These are phyloP conservation scores for Candida tropicalis DNA, from an alignment of 1,139 yeast species.

Conservation along the genomic window DNA sequence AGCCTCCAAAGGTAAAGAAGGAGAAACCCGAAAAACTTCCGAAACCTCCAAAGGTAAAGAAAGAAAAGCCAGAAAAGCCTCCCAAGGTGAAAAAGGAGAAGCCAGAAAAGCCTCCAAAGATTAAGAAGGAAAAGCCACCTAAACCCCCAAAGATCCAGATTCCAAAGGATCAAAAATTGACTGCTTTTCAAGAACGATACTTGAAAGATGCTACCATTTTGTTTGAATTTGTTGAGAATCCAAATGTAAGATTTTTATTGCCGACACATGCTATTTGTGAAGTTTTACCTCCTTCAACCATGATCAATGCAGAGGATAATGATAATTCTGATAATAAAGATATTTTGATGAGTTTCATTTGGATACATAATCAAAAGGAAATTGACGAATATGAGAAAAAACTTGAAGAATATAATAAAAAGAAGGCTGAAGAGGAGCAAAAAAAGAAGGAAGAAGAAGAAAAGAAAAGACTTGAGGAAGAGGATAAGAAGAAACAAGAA, in stretches of 20 bases:
- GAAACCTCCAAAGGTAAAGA: slow-evolving; percentile 1
- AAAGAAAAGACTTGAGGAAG: slow-evolving; percentile 23
- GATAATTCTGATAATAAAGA: slow-evolving; percentile 43
- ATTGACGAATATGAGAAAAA: slow-evolving; percentile 50
- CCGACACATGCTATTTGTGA: slow-evolving; percentile 82
- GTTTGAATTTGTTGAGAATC: slow-evolving; percentile 82
- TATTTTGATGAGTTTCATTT: slow-evolving; percentile 63
- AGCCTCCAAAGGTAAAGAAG: slow-evolving; percentile 7
- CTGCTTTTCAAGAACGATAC: slow-evolving; percentile 77
- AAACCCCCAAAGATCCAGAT: slow-evolving; percentile 21
- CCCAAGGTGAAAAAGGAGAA: slow-evolving; percentile 24
- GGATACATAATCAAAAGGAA: slow-evolving; percentile 58
- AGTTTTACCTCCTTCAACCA: slow-evolving; percentile 36
- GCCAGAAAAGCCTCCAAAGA: slow-evolving; percentile 25
- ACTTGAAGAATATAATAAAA: slow-evolving; percentile 32
- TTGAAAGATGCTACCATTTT: slow-evolving; percentile 70
- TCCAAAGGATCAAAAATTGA: slow-evolving; percentile 54
- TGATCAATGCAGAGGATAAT: slow-evolving; percentile 24
- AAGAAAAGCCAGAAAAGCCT: slow-evolving; percentile 11
- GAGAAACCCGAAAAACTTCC: slow-evolving; percentile 5
- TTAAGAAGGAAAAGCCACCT: slow-evolving; percentile 23
- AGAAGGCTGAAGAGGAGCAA: slow-evolving; percentile 26
- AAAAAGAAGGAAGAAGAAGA: slow-evolving; percentile 28
- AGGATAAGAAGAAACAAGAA: slow-evolving; percentile 16
- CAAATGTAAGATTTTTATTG: slow-evolving; percentile 69